Conservation (phyloP, 2,329 filamentous ascomycete genomes). For the Coniochaeta hoffmannii region DNA sequence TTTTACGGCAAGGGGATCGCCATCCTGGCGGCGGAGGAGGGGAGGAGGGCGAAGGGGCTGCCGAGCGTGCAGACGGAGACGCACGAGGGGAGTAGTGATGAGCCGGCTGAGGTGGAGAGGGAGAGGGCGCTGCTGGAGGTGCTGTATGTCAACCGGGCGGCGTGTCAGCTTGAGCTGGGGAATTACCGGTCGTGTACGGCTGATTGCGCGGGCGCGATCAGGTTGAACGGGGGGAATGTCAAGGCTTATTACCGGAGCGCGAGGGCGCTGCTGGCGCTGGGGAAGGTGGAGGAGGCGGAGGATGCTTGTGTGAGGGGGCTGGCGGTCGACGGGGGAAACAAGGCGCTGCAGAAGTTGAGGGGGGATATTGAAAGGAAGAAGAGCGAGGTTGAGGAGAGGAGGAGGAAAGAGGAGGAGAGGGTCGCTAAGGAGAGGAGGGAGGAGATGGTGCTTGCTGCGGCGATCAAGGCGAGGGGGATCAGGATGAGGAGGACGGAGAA, state of each 20-base stretch:
- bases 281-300: constrained; percentile 70
- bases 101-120: constrained; percentile 49
- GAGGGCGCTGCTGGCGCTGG: constrained; percentile 68
- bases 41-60: constrained; percentile 36
- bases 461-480: constrained; percentile 64
- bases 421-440: constrained; percentile 48
- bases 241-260: constrained; percentile 90
- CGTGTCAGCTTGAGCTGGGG: constrained; percentile 79
- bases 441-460: constrained; percentile 54
- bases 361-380: constrained; percentile 56
- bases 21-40: constrained; percentile 59
- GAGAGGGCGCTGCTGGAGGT: constrained; percentile 64
- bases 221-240: constrained; percentile 70
- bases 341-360: constrained; percentile 53
- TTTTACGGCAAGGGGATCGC: constrained; percentile 85
- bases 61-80: constrained; percentile 10
- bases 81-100: constrained; percentile 36
- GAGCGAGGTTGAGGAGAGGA: constrained; percentile 44
- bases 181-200: constrained; percentile 84
- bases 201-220: constrained; percentile 74
- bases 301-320: constrained; percentile 73
- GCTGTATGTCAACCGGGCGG: constrained; percentile 78
- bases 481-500: constrained; percentile 56
- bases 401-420: constrained; percentile 48
- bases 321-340: constrained; percentile 62